Evolutionary conservation across 2,329 filamentous ascomycete genomes (phyloP).

Genomic region (Beauveria australis): DNA sequence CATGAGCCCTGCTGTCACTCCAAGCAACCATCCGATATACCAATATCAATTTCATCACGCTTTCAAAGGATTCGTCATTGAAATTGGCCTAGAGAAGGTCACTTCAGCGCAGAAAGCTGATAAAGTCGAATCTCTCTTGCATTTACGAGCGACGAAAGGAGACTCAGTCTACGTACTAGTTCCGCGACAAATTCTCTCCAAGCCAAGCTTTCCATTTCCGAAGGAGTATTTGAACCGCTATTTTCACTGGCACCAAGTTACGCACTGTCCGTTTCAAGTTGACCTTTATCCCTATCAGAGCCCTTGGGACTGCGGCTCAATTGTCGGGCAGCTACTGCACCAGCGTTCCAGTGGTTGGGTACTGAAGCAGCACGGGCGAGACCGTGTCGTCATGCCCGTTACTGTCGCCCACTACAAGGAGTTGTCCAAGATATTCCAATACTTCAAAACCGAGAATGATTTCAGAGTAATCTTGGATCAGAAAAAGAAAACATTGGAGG

Average conservation of each 20-base stretch:
- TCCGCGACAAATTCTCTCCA: background rate
- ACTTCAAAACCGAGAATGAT: background rate
- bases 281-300: background rate
- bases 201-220: background rate
- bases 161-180: background rate
- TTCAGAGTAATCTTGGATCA: background rate
- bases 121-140: background rate
- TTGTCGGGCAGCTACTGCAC: background rate
- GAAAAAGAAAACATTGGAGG: background rate
- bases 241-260: background rate
- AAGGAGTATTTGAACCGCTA: background rate
- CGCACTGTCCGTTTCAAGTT: background rate
- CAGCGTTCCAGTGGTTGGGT: background rate
- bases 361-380: background rate
- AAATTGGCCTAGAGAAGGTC: background rate
- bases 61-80: background rate
- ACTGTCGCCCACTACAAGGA: background rate
- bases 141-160: background rate
- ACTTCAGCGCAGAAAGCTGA: fast-evolving
- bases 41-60: background rate
- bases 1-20: background rate
- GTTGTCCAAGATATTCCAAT: background rate
- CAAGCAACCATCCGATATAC: background rate
- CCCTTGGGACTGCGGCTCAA: background rate
- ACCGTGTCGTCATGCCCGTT: background rate